Evolutionary conservation across 495 filamentous ascomycete species (phyloP), one percentile per base, ranked within the genome.

Genomic region (Darksidea phi): DNA sequence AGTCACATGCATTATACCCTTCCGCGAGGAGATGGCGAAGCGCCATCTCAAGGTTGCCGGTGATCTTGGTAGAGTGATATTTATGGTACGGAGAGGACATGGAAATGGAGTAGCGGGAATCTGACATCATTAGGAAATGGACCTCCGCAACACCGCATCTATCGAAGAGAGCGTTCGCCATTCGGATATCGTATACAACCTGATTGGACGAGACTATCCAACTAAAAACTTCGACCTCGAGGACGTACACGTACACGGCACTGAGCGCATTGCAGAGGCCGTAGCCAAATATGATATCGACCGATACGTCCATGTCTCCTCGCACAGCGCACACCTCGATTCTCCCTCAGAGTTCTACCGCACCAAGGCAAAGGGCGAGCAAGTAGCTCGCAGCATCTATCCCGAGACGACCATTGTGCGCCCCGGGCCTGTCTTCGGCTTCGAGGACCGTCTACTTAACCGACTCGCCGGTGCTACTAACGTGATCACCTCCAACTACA

Each of bases 231-330:
- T 96, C 78, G 81, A 84, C 45, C 83, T 94, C 56, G 87, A 89
- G 58, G 92, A 97, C 73, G 91, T 97, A 23, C 91, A 99, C 67
- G 85, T 97, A 13, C 91, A 96, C 73, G 93, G 94, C 42, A 84
- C 86, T n/a, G 88, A 94, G 78, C 87, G 95, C 55, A 99, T 99
- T 67, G 91, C 84, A 23, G 91, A 97, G 72, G 95, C 95, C 53
- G 90, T 89, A 38, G 95, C 94, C 64, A 99, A 99, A 76, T 99
- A 99, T 75, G 94, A 99, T 68, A 84, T 97, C 61, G 94, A 99
- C 77, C 87, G 94, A 45, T 99, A 87, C 80, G 89, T 99, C 64
- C 94, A 99, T 67, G 88, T 99, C 67, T 97, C 95, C 37, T 95
- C 90, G 37, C 91, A 92, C 80, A 96, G 94, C 71, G 95, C 91